Conservation (phyloP, 768 basidiomycete species). For the Tulasnella sp. region DNA sequence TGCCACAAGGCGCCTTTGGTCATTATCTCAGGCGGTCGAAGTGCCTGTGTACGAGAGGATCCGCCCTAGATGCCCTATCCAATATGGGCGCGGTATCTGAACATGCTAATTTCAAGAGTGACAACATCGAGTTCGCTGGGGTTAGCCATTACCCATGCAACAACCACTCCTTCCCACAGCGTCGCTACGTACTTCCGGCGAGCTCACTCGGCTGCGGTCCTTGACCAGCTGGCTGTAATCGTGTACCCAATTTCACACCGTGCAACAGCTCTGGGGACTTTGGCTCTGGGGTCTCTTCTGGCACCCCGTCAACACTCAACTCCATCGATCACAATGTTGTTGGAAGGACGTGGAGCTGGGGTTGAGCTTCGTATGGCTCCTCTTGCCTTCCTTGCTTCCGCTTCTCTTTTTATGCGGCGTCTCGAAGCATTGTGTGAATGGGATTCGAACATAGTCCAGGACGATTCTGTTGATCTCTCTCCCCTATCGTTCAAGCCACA, state of each 20-base stretch:
- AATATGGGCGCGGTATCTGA: not conserved
- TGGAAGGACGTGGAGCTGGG: not conserved
- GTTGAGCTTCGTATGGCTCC: not conserved
- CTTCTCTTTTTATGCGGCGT: not conserved
- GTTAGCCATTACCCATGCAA: not conserved
- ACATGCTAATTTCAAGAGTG: not conserved
- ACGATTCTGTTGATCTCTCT: not conserved
- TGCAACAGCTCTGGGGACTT: not conserved
- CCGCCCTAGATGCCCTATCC: not conserved
- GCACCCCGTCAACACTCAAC: not conserved
- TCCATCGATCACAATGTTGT: constrained; percentile 1
- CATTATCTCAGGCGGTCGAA: not conserved
- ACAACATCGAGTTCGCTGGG: not conserved
- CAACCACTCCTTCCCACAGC: not conserved
- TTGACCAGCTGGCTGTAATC: not conserved
- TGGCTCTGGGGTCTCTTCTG: constrained; percentile 9
- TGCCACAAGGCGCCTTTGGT: not conserved
- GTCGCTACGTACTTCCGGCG: not conserved
- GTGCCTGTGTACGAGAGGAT: not conserved
- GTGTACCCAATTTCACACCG: not conserved
- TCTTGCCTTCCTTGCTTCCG: not conserved
- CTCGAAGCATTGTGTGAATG: not conserved
- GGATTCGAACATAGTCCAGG: not conserved
- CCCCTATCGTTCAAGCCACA: not conserved
- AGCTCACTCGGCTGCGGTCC: not conserved